These are phyloP conservation scores for Phytophthora aleatoria DNA, from an alignment of 352 stramenopile genomes.

Conservation along the genomic window DNA sequence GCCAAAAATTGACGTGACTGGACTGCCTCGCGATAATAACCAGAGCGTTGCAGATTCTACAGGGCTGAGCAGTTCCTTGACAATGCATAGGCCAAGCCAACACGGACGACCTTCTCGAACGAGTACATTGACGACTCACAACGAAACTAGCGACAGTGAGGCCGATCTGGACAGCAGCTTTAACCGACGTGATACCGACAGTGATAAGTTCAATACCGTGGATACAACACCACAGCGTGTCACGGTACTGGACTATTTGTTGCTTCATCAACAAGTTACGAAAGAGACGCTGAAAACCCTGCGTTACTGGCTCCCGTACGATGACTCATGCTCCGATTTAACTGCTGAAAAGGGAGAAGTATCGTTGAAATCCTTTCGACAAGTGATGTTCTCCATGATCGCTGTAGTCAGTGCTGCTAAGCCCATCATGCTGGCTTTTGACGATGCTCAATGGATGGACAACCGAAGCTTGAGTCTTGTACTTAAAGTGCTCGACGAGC, in stretches of 20 bases:
- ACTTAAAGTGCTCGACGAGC: slow-evolving; percentile 55
- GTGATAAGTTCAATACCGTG: neutral
- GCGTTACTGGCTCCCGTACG: slow-evolving; percentile 57
- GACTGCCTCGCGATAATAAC: neutral
- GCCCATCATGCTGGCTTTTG: slow-evolving; percentile 70
- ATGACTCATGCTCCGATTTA: slow-evolving; percentile 12
- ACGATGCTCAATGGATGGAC: slow-evolving; percentile 84
- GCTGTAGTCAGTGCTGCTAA: slow-evolving; percentile 54
- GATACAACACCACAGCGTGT: slow-evolving; percentile 38
- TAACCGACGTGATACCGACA: neutral
- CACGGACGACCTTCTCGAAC: slow-evolving; percentile 24
- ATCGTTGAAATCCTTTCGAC: slow-evolving; percentile 49
- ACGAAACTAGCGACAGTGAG: slow-evolving; percentile 24
- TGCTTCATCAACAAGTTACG: slow-evolving; percentile 49
- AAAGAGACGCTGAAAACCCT: slow-evolving; percentile 48
- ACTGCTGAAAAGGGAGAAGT: slow-evolving; percentile 45
- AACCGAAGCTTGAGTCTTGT: slow-evolving; percentile 64
- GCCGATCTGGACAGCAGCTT: slow-evolving; percentile 19
- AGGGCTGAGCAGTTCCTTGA: slow-evolving; percentile 9
- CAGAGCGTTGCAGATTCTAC: slow-evolving; percentile 5
- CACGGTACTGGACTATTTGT: slow-evolving; percentile 61
- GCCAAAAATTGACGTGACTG: slow-evolving; percentile 13
- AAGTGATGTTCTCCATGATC: slow-evolving; percentile 64
- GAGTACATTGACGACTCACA: slow-evolving; percentile 33
- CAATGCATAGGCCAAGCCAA: slow-evolving; percentile 22